Base-by-base conservation (phyloP, 2,329 filamentous ascomycete genomes). In the Dendryphion nanum region DNA sequence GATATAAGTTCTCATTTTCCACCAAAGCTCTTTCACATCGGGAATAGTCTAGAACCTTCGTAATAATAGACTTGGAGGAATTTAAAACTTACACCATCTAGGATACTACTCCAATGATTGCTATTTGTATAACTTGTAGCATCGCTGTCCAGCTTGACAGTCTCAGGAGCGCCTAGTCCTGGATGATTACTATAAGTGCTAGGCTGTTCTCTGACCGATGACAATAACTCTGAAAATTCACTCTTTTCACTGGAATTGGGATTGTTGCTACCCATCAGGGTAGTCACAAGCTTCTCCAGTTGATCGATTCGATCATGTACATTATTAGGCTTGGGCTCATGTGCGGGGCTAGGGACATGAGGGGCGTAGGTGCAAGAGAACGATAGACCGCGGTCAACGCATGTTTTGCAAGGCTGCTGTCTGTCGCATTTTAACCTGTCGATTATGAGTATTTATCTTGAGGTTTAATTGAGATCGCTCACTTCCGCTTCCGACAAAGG, bases 221-320 rank as follows among this genome's bases (percentile, higher is more conserved):
- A n/a, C n/a, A n/a, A n/a, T n/a, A n/a, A n/a, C n/a, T n/a, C n/a
- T n/a, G n/a, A n/a, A n/a, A n/a, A n/a, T n/a, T n/a, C n/a, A n/a
- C n/a, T n/a, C n/a, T n/a, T n/a, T n/a, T n/a, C n/a, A n/a, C n/a
- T n/a, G n/a, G n/a, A 18, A 14, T 31, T 42, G n/a, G 29, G 41
- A 12, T 40, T 38, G 18, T 58, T 62, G 19, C 42, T 50, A 28
- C 53, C 47, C 55, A 66, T 64, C 3, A 66, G 45, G 2, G 56
- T 50, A 23, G 61, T 61, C 10, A 66, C 63, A 3, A 66, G 52
- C 37, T 53, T 57, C 38, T 66, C 63, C 10, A 66, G 49, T 36
- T 66, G 63, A 28, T 61, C 50, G 29, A 66, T 64, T 5, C 63
- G 51, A 38, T 63, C 61, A 42, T 64, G 57, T 12, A 66, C 58